Conservation (phyloP, 2,329 filamentous ascomycete genomes). For the Diaporthe helianthi region DNA sequence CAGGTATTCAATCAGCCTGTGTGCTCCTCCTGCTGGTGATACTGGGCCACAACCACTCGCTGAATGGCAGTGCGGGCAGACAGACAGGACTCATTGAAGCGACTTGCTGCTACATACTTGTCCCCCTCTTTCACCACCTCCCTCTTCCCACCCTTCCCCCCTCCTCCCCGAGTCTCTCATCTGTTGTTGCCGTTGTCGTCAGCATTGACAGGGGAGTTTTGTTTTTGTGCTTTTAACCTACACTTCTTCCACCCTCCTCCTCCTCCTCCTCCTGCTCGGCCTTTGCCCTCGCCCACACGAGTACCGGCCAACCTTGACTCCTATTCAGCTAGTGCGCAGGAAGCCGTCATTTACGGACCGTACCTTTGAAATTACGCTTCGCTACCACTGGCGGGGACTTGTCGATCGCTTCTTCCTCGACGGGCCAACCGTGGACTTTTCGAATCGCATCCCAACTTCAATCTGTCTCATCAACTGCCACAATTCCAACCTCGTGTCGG, state of each 20-base stretch:
- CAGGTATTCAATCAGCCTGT: background rate
- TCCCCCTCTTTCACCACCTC: conserved; percentile 26
- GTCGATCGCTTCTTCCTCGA: conserved; percentile 42
- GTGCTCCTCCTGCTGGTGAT: background rate
- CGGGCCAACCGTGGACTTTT: conserved; percentile 34
- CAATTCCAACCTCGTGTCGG: conserved; percentile 16
- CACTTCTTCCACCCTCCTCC: conserved; percentile 17
- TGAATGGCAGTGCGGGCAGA: background rate
- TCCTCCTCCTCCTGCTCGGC: background rate
- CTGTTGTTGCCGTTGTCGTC: conserved; percentile 25
- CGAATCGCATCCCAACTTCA: conserved; percentile 31
- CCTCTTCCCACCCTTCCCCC: background rate
- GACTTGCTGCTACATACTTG: conserved; percentile 9
- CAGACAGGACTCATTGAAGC: background rate
- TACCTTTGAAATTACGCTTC: conserved; percentile 42
- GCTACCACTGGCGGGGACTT: conserved; percentile 41
- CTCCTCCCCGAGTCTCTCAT: conserved; percentile 13
- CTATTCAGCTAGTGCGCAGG: conserved; percentile 32
- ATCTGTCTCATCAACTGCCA: conserved; percentile 29
- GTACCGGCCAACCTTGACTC: conserved; percentile 19
- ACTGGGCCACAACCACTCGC: background rate
- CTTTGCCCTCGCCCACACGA: background rate
- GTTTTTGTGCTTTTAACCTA: conserved; percentile 24
- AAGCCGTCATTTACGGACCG: conserved; percentile 24
- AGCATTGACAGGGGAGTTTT: conserved; percentile 30